Percentiles rank a stretch among this genome's conserved stretches.
Conservation (phyloP, 495 filamentous ascomycete genomes). For the Lindgomyces ingoldianus region DNA sequence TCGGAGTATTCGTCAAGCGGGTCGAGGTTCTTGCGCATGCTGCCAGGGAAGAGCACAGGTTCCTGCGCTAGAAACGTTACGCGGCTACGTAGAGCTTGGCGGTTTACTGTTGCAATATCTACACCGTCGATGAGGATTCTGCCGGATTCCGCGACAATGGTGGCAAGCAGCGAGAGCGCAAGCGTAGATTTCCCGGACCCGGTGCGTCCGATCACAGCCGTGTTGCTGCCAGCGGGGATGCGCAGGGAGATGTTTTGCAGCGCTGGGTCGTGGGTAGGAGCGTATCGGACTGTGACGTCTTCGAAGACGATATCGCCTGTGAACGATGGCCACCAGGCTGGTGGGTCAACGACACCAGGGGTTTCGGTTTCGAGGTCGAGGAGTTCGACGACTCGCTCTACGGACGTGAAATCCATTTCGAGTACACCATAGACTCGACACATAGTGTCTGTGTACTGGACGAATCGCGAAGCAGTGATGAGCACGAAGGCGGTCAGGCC, state of each 20-base stretch:
- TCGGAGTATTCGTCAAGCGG: conserved; percentile 48
- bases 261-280: conserved; percentile 70
- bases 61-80: conserved; percentile 68
- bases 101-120: conserved; percentile 60
- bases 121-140: conserved; percentile 61
- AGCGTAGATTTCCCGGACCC: conserved; percentile 68
- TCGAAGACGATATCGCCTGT: conserved; percentile 72
- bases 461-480: conserved; percentile 61
- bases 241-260: conserved; percentile 63
- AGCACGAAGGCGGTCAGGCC: conserved; percentile 78
- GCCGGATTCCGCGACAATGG: conserved; percentile 53
- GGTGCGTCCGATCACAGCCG: conserved; percentile 63
- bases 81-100: conserved; percentile 59
- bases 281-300: conserved; percentile 74
- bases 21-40: conserved; percentile 61
- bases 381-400: conserved; percentile 78
- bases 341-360: conserved; percentile 62
- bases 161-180: conserved; percentile 64
- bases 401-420: conserved; percentile 87
- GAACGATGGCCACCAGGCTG: conserved; percentile 72
- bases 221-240: conserved; percentile 73
- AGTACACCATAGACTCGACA: conserved; percentile 77
- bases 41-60: conserved; percentile 63
- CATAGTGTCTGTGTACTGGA: conserved; percentile 67
- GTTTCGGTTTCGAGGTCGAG: conserved; percentile 73